These are phyloP conservation scores for Phoma sp. DNA, from an alignment of 2,329 filamentous ascomycete species.

Conservation along the genomic window DNA sequence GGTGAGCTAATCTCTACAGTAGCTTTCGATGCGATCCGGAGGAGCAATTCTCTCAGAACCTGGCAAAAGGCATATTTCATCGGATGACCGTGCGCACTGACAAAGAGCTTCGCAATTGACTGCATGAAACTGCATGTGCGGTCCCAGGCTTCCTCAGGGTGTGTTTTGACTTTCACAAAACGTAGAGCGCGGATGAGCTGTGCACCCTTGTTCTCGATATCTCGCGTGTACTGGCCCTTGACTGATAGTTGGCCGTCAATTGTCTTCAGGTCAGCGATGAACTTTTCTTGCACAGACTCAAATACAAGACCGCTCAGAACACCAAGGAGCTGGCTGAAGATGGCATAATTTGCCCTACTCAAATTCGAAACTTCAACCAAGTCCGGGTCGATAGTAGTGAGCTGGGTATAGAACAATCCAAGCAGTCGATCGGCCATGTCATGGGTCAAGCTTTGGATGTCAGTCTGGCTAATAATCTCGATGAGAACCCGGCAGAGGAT, in stretches of 20 bases:
- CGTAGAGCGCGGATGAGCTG: constrained; percentile 91
- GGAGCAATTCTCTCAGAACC: constrained; percentile 81
- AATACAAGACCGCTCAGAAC: constrained; percentile 96
- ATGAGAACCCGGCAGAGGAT: constrained; percentile 92
- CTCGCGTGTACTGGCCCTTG: constrained; percentile 71
- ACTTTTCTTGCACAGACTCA: constrained; percentile 78
- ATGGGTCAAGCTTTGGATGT: constrained; percentile 76
- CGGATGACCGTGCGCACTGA: constrained; percentile 81
- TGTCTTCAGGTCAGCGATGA: constrained; percentile 78
- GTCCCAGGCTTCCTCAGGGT: constrained; percentile 77
- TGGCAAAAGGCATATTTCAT: constrained; percentile 96
- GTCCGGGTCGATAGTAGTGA: constrained; percentile 86
- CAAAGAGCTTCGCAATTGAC: constrained; percentile 80
- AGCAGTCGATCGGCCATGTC: constrained; percentile 96
- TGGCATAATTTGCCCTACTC: constrained; percentile 91
- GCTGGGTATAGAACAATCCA: constrained; percentile 93
- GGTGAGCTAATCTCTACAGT: constrained; percentile 77
- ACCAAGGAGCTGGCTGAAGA: constrained; percentile 91
- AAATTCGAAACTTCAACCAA: constrained; percentile 78
- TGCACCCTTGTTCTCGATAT: constrained; percentile 81
- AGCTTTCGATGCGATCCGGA: constrained; percentile 84
- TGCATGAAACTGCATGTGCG: constrained; percentile 89
- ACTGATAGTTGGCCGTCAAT: constrained; percentile 76
- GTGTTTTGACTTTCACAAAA: constrained; percentile 77
- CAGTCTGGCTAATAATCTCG: constrained; percentile 92